Conservation (phyloP, 352 stramenopile genomes). For the Globisporangium spinosum region DNA sequence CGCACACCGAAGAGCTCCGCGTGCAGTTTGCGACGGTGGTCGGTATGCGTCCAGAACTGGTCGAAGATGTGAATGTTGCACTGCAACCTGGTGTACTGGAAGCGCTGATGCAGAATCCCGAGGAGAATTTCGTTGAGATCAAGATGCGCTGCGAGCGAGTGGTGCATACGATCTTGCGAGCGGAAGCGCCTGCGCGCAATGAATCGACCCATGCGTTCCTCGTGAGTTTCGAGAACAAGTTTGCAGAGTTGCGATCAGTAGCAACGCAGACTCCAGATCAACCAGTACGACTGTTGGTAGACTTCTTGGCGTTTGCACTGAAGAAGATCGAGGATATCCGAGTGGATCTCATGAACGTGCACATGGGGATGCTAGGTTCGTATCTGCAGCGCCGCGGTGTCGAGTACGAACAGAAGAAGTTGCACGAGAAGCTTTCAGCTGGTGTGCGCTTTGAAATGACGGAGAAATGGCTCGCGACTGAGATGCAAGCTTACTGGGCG, state of each 20-base stretch:
- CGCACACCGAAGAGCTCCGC: slow-evolving; percentile 50
- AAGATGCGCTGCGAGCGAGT: slow-evolving; percentile 40
- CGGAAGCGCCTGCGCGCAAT: slow-evolving; percentile 50
- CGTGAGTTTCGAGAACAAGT: slow-evolving; percentile 24
- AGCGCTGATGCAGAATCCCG: slow-evolving; percentile 33
- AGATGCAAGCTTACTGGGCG: slow-evolving; percentile 32
- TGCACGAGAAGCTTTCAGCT: slow-evolving; percentile 26
- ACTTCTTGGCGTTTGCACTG: slow-evolving; percentile 63
- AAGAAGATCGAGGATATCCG: slow-evolving; percentile 67
- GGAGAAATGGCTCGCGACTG: slow-evolving; percentile 41
- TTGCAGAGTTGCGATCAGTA: slow-evolving; percentile 20
- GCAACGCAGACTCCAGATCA: slow-evolving; percentile 5
- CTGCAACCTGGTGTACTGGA: slow-evolving; percentile 30
- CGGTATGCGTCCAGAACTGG: slow-evolving; percentile 26
- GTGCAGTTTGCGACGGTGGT: slow-evolving; percentile 29
- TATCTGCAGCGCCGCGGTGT: slow-evolving; percentile 60
- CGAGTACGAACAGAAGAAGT: slow-evolving; percentile 63
- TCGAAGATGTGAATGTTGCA: slow-evolving; percentile 35
- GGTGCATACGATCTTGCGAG: slow-evolving; percentile 39
- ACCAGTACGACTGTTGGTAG: slow-evolving; percentile 35
- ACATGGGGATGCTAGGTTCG: slow-evolving; percentile 45
- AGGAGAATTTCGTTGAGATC: slow-evolving; percentile 28
- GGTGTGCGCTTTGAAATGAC: slow-evolving; percentile 36
- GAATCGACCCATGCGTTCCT: slow-evolving; percentile 42
- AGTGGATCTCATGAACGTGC: slow-evolving; percentile 54